Conservation (phyloP, 345 rosid genomes). For the Gossypium ekmanianum region DNA sequence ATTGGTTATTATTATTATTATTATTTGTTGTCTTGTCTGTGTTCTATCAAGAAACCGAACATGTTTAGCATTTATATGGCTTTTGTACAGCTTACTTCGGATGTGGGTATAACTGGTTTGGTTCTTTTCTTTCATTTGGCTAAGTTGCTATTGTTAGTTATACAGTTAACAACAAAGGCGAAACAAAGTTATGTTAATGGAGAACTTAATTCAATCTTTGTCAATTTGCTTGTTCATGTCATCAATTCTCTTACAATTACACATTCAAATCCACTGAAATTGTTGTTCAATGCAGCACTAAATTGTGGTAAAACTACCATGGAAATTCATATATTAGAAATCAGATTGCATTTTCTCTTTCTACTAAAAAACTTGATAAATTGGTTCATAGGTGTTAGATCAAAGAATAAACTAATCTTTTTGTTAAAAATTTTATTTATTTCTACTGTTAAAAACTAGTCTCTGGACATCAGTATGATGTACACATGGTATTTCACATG, state of each 20-base stretch:
- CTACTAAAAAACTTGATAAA: too few relatives aligned
- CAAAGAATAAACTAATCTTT: too few relatives aligned
- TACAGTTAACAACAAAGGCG: neutral
- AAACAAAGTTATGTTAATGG: neutral
- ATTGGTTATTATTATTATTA: slow-evolving; percentile 17
- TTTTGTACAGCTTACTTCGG: neutral
- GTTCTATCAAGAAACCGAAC: neutral
- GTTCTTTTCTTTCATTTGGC: neutral
- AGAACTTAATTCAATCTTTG: neutral
- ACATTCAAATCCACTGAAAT: neutral
- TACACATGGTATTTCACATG: too few relatives aligned
- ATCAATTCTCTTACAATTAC: neutral
- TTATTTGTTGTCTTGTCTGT: neutral
- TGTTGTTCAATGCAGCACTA: too few relatives aligned
- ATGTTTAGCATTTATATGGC: neutral
- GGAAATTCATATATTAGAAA: too few relatives aligned
- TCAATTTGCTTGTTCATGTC: neutral
- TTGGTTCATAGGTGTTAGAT: too few relatives aligned
- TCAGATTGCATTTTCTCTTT: too few relatives aligned
- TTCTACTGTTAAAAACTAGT: too few relatives aligned
- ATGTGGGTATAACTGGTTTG: neutral
- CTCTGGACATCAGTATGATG: too few relatives aligned
- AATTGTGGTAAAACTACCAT: too few relatives aligned
- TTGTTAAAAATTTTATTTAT: too few relatives aligned
- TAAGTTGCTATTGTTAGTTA: neutral